Evolutionary conservation across 352 stramenopile species (phyloP), one percentile per base, ranked within the genome.

Genomic region (Phytophthora meadii): DNA sequence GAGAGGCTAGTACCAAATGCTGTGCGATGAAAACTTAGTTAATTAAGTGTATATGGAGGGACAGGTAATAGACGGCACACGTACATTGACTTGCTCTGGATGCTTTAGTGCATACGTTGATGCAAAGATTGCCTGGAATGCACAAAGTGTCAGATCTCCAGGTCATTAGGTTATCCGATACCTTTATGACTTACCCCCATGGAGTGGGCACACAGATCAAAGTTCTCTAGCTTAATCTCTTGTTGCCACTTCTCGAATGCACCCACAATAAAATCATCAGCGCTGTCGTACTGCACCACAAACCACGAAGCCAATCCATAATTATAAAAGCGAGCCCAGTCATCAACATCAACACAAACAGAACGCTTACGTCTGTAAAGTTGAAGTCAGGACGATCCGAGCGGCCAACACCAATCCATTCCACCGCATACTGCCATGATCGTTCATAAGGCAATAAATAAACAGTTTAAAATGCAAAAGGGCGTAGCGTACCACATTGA

Each of bases 341-440:
- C 30, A 36, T 36, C 9, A 37, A 17, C 34, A 39, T n/a, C 25
- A 48, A 34, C 39, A 19, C 10, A 25, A 27, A 24, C 5, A 47
- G 12, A 19, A 10, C 19, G 8, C 76, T 57, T 74, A 95, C 85
- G 36, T 91, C 81, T 42, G 79, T 87, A 58, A 82, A 82, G 1
- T 80, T 60, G 41, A 93, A 91, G 28, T 93, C 83, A 10, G 87
- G 87, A 14, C 84, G 85, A 60, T 95, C 85, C 8, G 84, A 94
- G 11, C 87, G 87, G 2, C 82, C 87, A 30, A 89, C 78, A 44
- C 87, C 87, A 48, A 93, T 90, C 87, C 87, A 95, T 47, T 95
- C 85, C 27, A 95, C 87, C 3, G 87, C 83, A 63, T 94, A 95
- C 84, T 94, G 14, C 11, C 19, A 28, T 5, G 10, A 25, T 40